A percentile compares a stretch with the other conserved stretches of the same genome.
Conservation (phyloP, 495 filamentous ascomycete genomes). For the Penicillium bialowiezense region DNA sequence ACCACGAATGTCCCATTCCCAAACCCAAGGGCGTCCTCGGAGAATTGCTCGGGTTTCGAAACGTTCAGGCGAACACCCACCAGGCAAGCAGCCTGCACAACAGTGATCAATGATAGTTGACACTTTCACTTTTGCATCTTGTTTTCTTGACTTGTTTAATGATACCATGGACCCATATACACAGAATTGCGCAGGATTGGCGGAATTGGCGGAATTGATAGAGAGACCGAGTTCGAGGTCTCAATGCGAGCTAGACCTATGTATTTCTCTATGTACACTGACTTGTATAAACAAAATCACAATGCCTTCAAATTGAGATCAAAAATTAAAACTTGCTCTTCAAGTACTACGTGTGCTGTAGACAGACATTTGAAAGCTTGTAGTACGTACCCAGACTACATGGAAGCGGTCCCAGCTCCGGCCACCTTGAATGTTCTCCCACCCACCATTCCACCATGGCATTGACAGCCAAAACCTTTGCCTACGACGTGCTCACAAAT, state of each 20-base stretch:
- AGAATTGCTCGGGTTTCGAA: conserved; percentile 65
- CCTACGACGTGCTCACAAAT: conserved; percentile 40
- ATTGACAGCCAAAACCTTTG: conserved; percentile 13
- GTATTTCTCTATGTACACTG: conserved; percentile 15
- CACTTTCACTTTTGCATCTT: conserved; percentile 11
- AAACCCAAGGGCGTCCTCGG: conserved; percentile 76
- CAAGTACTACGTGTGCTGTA: no score
- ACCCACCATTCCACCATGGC: conserved; percentile 24
- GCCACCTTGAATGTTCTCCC: conserved; percentile 16
- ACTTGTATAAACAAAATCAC: conserved; percentile 2
- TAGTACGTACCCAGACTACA: no score
- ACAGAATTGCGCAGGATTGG: conserved; percentile 7
- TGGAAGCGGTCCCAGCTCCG: conserved; percentile 6
- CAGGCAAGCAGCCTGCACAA: conserved; percentile 11
- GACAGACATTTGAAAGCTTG: no score
- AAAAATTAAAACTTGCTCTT: no score
- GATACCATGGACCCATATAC: conserved; percentile 28
- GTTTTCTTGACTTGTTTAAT: conserved; percentile 20
- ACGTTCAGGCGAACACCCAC: conserved; percentile 11
- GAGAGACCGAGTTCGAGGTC: conserved; percentile 7
- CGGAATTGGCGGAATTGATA: conserved; percentile 6
- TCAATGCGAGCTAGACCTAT: conserved; percentile 7
- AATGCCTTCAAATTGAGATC: background rate
- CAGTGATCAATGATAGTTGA: conserved; percentile 9
- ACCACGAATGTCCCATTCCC: conserved; percentile 72